phyloP scores from a whole-genome alignment of 257 asterid species.

The Penstemon davidsonii region DNA sequence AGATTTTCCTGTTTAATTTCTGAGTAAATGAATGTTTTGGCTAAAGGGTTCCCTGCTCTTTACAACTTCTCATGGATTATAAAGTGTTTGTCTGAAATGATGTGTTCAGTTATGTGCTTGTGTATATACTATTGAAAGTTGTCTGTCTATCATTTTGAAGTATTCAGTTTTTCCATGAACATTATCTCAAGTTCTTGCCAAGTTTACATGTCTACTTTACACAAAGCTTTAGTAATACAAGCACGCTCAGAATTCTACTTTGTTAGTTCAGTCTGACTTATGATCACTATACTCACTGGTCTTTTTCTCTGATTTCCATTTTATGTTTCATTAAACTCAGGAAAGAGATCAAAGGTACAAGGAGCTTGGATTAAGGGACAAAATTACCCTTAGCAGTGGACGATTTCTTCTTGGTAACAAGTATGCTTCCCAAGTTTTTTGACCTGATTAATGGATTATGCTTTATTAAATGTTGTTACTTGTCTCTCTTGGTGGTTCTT shows the following conservation, averaged over 20 bases:
- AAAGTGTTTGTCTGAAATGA: background rate
- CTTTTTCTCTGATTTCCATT: conserved; percentile 19
- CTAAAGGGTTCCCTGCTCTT: conserved; percentile 19
- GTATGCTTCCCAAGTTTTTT: conserved; percentile 44
- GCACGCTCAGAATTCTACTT: conserved; percentile 9
- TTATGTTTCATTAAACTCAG: conserved; percentile 34
- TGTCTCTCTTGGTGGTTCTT: conserved; percentile 21
- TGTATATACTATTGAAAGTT: conserved; percentile 6
- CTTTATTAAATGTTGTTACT: background rate
- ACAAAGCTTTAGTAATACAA: conserved; percentile 11
- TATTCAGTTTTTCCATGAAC: background rate
- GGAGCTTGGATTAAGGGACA: conserved; percentile 94
- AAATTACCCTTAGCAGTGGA: conserved; percentile 96
- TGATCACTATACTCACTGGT: conserved; percentile 17
- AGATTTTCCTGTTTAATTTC: conserved; percentile 10
- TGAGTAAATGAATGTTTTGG: conserved; percentile 15
- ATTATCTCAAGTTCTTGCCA: conserved; percentile 9
- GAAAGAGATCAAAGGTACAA: conserved; percentile 96
- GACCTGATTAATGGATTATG: conserved; percentile 23
- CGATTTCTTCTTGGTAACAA: conserved; percentile 92
- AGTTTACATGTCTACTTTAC: conserved; percentile 4
- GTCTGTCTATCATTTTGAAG: background rate
- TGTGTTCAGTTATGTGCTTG: conserved; percentile 10
- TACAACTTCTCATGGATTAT: conserved; percentile 1
- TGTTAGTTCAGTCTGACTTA: conserved; percentile 11